These are phyloP conservation scores for Pleurotus tuber-regium DNA, from an alignment of 768 basidiomycete genomes.

Conservation along the genomic window DNA sequence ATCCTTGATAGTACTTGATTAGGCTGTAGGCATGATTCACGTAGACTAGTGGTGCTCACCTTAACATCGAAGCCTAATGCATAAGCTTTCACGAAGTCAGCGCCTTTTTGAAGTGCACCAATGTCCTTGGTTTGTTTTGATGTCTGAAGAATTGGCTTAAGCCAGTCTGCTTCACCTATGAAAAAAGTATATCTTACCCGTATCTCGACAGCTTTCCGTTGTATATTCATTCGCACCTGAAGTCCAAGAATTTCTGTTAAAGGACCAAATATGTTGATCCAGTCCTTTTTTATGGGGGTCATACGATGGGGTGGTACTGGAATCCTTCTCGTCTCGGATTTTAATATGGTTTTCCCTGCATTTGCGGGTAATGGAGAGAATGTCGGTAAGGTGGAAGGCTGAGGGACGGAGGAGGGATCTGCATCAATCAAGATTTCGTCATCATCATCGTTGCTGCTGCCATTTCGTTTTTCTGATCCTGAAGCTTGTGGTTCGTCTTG, in stretches of 20 bases:
- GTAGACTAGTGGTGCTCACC: slow-evolving; percentile 38
- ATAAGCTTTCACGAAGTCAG: slow-evolving; percentile 95
- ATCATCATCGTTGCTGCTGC: slow-evolving; percentile 46
- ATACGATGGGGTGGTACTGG: slow-evolving; percentile 95
- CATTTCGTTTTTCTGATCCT: slow-evolving; percentile 12
- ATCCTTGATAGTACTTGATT: slow-evolving; percentile 52
- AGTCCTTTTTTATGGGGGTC: slow-evolving; percentile 95
- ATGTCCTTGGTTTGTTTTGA: slow-evolving; percentile 93
- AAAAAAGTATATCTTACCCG: slow-evolving; percentile 55
- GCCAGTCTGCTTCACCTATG: not conserved
- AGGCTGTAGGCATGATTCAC: not conserved
- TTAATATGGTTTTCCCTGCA: slow-evolving; percentile 54
- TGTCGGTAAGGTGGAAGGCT: slow-evolving; percentile 51
- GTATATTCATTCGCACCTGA: slow-evolving; percentile 97
- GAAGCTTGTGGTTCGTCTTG: slow-evolving; percentile 13
- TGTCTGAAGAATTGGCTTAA: slow-evolving; percentile 50
- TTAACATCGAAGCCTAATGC: slow-evolving; percentile 95
- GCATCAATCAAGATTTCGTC: slow-evolving; percentile 64
- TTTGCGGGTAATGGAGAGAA: slow-evolving; percentile 70
- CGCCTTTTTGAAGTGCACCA: slow-evolving; percentile 93
- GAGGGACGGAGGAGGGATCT: slow-evolving; percentile 39
- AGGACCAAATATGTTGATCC: slow-evolving; percentile 94
- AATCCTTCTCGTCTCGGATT: slow-evolving; percentile 85
- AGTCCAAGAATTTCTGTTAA: slow-evolving; percentile 92
- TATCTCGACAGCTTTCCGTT: slow-evolving; percentile 85